Percentiles rank a stretch among this genome's conserved stretches.
Conservation (phyloP, 495 filamentous ascomycete genomes). For the Podospora pseudocomata region DNA sequence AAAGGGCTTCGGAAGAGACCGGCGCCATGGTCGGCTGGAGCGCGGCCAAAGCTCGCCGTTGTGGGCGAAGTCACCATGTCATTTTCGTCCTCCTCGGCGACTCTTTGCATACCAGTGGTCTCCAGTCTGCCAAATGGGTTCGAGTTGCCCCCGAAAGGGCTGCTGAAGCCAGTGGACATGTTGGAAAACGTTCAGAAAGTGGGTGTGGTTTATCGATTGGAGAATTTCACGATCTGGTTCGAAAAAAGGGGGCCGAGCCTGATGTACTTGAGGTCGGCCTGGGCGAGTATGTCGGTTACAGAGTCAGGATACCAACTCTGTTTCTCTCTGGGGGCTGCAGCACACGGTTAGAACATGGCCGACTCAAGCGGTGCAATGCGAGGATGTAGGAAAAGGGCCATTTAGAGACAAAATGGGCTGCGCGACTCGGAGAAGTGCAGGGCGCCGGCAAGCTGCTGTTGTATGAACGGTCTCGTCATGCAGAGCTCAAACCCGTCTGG, state of each 20-base stretch:
- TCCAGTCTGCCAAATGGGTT: slow-evolving; percentile 51
- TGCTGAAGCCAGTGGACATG: slow-evolving; percentile 54
- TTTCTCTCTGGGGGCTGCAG: slow-evolving; percentile 9
- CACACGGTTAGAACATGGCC: slow-evolving; percentile 16
- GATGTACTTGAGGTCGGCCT: slow-evolving; percentile 5
- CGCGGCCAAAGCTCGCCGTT: slow-evolving; percentile 44
- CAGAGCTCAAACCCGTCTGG: not conserved
- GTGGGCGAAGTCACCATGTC: slow-evolving; percentile 56
- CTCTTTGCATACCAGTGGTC: slow-evolving; percentile 45
- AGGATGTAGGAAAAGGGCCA: not conserved
- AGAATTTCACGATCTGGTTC: slow-evolving; percentile 2
- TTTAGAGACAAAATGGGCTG: slow-evolving; percentile 17
- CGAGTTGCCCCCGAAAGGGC: slow-evolving; percentile 50
- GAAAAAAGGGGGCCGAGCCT: slow-evolving; percentile 7
- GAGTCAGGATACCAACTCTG: not conserved
- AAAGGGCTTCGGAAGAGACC: slow-evolving; percentile 42
- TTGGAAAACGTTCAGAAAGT: slow-evolving; percentile 1
- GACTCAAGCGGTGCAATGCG: slow-evolving; percentile 2
- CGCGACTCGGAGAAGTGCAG: slow-evolving; percentile 21
- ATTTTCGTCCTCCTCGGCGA: slow-evolving; percentile 59
- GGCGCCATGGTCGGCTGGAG: slow-evolving; percentile 8
- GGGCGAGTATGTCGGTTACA: not conserved
- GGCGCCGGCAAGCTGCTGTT: slow-evolving; percentile 16
- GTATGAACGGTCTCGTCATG: not conserved
- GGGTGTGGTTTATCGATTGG: not conserved